phyloP scores from a whole-genome alignment of 2,329 filamentous ascomycete species.

The Aplosporella prunicola region DNA sequence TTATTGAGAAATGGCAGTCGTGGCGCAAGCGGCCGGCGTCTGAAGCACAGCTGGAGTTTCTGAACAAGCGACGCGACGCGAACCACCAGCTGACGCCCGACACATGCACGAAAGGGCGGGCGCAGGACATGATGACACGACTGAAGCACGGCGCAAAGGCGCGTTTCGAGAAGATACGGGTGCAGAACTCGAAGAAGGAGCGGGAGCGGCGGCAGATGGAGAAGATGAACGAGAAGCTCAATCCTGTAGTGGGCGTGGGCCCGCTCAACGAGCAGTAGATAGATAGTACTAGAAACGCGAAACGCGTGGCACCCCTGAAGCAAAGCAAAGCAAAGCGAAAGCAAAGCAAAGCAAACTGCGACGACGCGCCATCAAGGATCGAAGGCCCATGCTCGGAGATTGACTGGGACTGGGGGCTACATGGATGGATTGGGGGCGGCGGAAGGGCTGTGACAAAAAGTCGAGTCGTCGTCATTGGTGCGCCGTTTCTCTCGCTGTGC shows the following conservation, averaged over 20 bases:
- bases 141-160: slow-evolving; percentile 71
- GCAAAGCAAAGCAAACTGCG: too few relatives aligned
- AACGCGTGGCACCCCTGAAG: slow-evolving; percentile 5
- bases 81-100: slow-evolving; percentile 44
- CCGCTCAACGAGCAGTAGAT: slow-evolving; percentile 1
- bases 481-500: too few relatives aligned
- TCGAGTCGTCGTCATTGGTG: too few relatives aligned
- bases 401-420: too few relatives aligned
- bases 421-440: too few relatives aligned
- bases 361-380: too few relatives aligned
- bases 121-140: slow-evolving; percentile 87
- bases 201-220: slow-evolving; percentile 33
- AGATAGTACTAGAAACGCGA: neutral
- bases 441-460: too few relatives aligned
- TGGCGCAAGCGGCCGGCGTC: slow-evolving; percentile 65
- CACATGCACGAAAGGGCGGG: slow-evolving; percentile 67
- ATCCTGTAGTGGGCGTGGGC: slow-evolving; percentile 6
- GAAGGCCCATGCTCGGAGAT: too few relatives aligned
- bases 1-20: slow-evolving; percentile 54
- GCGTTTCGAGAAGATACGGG: slow-evolving; percentile 34
- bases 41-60: slow-evolving; percentile 52
- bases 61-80: slow-evolving; percentile 55
- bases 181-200: slow-evolving; percentile 21
- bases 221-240: slow-evolving; percentile 33
- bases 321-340: slow-evolving; percentile 1